These are phyloP conservation scores for Warburgia ugandensis DNA, from an alignment of 164 flowering plant genomes.

Conservation along the genomic window DNA sequence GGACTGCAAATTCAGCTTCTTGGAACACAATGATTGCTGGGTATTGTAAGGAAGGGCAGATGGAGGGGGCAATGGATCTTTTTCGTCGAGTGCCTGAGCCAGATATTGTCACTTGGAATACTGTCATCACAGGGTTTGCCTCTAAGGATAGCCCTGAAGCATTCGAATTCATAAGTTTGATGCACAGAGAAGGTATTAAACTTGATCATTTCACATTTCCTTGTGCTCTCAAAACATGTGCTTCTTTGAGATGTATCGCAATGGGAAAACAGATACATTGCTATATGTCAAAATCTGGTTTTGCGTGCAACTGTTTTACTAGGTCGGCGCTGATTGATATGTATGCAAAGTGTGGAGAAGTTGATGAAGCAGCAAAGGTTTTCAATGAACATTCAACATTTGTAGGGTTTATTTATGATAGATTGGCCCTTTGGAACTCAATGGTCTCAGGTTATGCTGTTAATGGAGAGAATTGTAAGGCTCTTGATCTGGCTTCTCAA, in stretches of 20 bases:
- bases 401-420: too few relatives aligned
- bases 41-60: slow-evolving; percentile 16
- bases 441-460: too few relatives aligned
- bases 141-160: slow-evolving; percentile 6
- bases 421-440: too few relatives aligned
- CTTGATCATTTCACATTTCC: slow-evolving; percentile 27
- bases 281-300: slow-evolving; percentile 15
- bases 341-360: too few relatives aligned
- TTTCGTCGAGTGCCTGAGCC: slow-evolving; percentile 20
- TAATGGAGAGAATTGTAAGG: too few relatives aligned
- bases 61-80: slow-evolving; percentile 21
- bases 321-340: too few relatives aligned
- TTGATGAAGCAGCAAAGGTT: too few relatives aligned
- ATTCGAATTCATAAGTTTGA: slow-evolving; percentile 11
- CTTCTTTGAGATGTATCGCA: slow-evolving; percentile 10
- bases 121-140: slow-evolving; percentile 20
- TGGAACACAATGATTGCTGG: slow-evolving; percentile 28
- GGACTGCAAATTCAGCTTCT: slow-evolving; percentile 7
- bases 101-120: slow-evolving; percentile 26
- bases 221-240: slow-evolving; percentile 20
- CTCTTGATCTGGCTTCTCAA: too few relatives aligned
- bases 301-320: too few relatives aligned
- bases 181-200: slow-evolving; percentile 17
- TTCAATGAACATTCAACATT: too few relatives aligned
- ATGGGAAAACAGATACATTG: slow-evolving; percentile 24